A percentile compares a stretch with the other conserved stretches of the same genome.
Evolutionary conservation across 768 basidiomycete genomes (phyloP).

Genomic region (Lanmaoa pseudosensibilis): DNA sequence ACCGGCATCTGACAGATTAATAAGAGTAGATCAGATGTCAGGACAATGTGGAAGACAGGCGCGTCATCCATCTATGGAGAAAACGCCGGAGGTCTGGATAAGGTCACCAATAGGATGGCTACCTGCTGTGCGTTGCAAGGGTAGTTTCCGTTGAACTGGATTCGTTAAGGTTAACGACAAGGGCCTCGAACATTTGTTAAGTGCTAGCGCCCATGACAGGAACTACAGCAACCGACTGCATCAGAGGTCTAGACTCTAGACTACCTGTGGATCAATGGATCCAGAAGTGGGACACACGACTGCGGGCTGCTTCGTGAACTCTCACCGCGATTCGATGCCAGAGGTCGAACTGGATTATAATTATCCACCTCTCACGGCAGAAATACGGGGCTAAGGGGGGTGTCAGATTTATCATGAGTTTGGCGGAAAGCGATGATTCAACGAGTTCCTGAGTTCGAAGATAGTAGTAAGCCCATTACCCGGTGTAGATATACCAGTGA

Average conservation of each 20-base stretch:
- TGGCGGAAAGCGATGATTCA: neutral
- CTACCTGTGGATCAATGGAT: neutral
- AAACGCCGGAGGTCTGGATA: conserved; percentile 9
- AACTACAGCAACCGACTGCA: neutral
- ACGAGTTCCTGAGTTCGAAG: neutral
- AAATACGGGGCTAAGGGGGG: neutral
- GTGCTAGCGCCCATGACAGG: neutral
- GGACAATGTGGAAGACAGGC: neutral
- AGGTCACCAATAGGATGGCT: neutral
- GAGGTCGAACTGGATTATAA: neutral
- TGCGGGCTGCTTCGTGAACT: neutral
- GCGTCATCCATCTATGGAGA: neutral
- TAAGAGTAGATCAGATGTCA: neutral
- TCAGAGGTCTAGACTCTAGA: conserved; percentile 16
- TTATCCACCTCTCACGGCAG: neutral
- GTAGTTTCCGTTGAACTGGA: neutral
- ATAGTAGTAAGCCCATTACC: neutral
- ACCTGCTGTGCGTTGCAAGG: conserved; percentile 4
- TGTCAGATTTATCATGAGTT: neutral
- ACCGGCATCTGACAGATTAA: neutral
- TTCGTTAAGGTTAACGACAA: neutral
- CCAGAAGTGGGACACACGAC: neutral
- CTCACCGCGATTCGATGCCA: neutral
- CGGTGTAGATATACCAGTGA: too few species aligned
- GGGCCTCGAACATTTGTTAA: conserved; percentile 9